Evolutionary conservation across 768 basidiomycete species (phyloP).

Genomic region (Pisolithus sp.): DNA sequence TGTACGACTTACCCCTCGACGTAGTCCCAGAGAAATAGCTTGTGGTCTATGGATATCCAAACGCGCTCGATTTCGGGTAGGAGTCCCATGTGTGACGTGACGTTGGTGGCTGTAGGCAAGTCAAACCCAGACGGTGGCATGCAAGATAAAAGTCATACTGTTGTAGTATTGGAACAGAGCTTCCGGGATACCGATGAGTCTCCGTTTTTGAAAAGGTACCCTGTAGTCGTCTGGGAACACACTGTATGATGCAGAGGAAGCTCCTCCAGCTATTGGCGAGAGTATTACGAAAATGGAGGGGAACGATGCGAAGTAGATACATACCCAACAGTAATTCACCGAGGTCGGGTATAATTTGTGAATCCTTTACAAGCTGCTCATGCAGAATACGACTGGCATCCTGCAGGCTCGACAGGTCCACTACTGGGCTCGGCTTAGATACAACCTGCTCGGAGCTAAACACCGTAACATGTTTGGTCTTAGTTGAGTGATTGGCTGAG

Average conservation of each 20-base stretch:
- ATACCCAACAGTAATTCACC: constrained; percentile 62
- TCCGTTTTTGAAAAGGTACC: constrained; percentile 74
- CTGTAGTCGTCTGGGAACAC: constrained; percentile 72
- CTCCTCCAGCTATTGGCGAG: constrained; percentile 43
- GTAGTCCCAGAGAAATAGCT: constrained; percentile 96
- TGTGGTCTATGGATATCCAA: constrained; percentile 93
- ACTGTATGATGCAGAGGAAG: constrained; percentile 73
- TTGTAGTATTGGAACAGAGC: constrained; percentile 73
- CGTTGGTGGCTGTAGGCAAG: constrained; percentile 46
- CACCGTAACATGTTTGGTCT: neutral
- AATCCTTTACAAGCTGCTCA: constrained; percentile 67
- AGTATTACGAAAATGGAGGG: neutral
- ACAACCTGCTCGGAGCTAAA: constrained; percentile 5
- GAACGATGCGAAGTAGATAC: constrained; percentile 14
- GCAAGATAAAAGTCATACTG: constrained; percentile 37
- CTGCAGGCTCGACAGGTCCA: constrained; percentile 59
- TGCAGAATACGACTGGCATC: constrained; percentile 62
- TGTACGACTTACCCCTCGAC: constrained; percentile 66
- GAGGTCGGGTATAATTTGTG: constrained; percentile 67
- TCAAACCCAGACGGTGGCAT: constrained; percentile 2
- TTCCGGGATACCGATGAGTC: constrained; percentile 72
- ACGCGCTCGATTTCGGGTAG: constrained; percentile 90
- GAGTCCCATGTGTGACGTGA: constrained; percentile 81
- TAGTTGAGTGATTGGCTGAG: neutral
- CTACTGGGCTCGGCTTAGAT: constrained; percentile 19